Base-by-base conservation (phyloP, 2,329 filamentous ascomycete species). In the Lecanosticta acicola region DNA sequence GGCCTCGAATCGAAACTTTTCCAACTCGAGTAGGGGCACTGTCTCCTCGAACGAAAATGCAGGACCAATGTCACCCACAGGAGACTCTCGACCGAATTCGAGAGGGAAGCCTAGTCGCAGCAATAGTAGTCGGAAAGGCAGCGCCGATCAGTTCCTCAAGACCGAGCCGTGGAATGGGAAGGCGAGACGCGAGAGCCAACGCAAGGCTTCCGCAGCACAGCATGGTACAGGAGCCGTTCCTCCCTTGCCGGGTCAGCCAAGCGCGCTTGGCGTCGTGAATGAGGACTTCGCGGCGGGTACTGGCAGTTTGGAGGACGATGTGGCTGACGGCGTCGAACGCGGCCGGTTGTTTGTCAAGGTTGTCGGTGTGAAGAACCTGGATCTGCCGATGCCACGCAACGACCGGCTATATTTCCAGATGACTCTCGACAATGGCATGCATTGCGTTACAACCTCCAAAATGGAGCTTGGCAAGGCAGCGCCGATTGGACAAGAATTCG, bases 271-370 rank as follows among this genome's bases (percentile, higher is more conserved):
- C 42, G 76, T 81, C 4, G 76, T 88, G 14, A 73, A 78, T 3
- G 89, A 95, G 60, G 81, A 84, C 50, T 84, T 87, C 39, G 66
- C 74, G 16, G 67, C 71, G 19, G 70, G 74, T 3, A 77, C 58
- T 34, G 54, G 49, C 35, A 60, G 52, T 39, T 45, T 85, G 46
- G 68, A 68, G 29, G 76, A 78, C 35, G 72, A 76, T 3, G 72
- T 76, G 3, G 78, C 79, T 8, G 90, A 96, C 48, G 87, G 82
- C 43, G 84, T 83, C 48, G 93, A 98, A 68, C 77, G 93, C 57
- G 93, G 93, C 8, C 78, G 93, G 50, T 76, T 98, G 1, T 98
- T 98, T 60, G 90, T 98, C 56, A 98, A 98, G 73, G 93, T 98
- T n/a, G 85, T 97, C 66, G 90, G 91, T 36, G 89, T 97, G 54